Percentiles rank a stretch among this genome's conserved stretches.
Conservation (phyloP, 2,329 filamentous ascomycete genomes). For the Capronia americana region DNA sequence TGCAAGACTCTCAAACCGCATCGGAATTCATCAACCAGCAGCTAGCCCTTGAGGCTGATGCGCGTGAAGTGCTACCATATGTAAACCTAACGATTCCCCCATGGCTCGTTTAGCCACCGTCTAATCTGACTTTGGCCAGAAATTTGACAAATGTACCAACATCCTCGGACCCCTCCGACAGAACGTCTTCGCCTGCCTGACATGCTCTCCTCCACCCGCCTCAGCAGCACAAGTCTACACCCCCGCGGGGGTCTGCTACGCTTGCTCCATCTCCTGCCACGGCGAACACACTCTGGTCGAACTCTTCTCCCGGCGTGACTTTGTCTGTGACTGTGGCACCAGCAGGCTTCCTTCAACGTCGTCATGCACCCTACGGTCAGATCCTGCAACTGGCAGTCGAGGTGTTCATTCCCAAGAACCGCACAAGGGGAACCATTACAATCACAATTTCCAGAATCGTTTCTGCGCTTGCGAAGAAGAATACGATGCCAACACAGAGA, state of each 20-base stretch:
- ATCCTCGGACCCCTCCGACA: constrained; percentile 88
- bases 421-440: constrained; percentile 80
- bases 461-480: constrained; percentile 90
- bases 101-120: constrained; percentile 10
- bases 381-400: constrained; percentile 74
- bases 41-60: constrained; percentile 89
- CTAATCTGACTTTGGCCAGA: constrained; percentile 59
- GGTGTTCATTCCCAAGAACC: constrained; percentile 81
- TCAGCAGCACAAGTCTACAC: constrained; percentile 68
- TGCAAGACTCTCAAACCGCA: constrained; percentile 72
- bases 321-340: constrained; percentile 95
- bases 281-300: constrained; percentile 94
- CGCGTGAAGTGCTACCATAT: constrained; percentile 91
- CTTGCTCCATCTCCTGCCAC: constrained; percentile 95
- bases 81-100: constrained; percentile 56
- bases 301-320: constrained; percentile 93
- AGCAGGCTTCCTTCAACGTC: constrained; percentile 73
- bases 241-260: constrained; percentile 89
- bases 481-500: constrained; percentile 87
- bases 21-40: constrained; percentile 86
- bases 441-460: constrained; percentile 90
- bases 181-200: constrained; percentile 88
- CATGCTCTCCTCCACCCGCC: constrained; percentile 82
- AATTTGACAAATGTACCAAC: constrained; percentile 91
- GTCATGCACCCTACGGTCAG: constrained; percentile 77